phyloP scores from a whole-genome alignment of 768 basidiomycete species.

The Xerocomellus chrysenteron region DNA sequence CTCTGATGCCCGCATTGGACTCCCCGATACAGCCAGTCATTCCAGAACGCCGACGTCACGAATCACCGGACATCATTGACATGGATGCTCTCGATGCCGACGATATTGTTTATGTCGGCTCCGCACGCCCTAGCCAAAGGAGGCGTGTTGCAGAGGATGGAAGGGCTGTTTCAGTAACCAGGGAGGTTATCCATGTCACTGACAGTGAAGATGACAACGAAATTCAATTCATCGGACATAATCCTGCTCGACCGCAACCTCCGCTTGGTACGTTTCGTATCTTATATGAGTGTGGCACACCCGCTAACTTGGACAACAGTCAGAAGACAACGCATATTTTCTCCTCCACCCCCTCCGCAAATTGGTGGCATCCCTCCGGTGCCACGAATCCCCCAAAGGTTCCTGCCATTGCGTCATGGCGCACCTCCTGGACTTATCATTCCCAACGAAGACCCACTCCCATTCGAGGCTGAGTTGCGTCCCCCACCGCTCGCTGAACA shows the following conservation, averaged over 20 bases:
- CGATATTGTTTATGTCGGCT: slow-evolving; percentile 27
- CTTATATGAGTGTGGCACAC: not conserved
- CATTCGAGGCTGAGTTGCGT: slow-evolving; percentile 44
- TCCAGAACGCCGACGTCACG: slow-evolving; percentile 13
- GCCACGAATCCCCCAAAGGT: slow-evolving; percentile 45
- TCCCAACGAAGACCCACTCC: slow-evolving; percentile 50
- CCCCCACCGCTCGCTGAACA: slow-evolving; percentile 20
- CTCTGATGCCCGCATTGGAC: slow-evolving; percentile 23
- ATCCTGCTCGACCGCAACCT: slow-evolving; percentile 14
- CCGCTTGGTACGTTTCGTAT: slow-evolving; percentile 17
- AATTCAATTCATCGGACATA: slow-evolving; percentile 28
- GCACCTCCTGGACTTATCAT: slow-evolving; percentile 45
- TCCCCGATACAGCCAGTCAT: slow-evolving; percentile 1
- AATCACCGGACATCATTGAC: slow-evolving; percentile 41
- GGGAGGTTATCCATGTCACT: slow-evolving; percentile 34
- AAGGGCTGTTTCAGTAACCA: slow-evolving; percentile 14
- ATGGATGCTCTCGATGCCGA: slow-evolving; percentile 43
- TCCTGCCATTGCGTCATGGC: slow-evolving; percentile 39
- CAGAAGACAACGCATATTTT: slow-evolving; percentile 32
- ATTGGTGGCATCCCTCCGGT: slow-evolving; percentile 51
- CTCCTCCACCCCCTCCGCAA: slow-evolving; percentile 51
- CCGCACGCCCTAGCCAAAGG: slow-evolving; percentile 26
- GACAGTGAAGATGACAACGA: slow-evolving; percentile 43
- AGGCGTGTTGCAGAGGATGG: slow-evolving; percentile 25
- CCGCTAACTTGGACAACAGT: slow-evolving; percentile 6